Base-by-base conservation (phyloP, 139 green algal species). In the Dunaliella primolecta region DNA sequence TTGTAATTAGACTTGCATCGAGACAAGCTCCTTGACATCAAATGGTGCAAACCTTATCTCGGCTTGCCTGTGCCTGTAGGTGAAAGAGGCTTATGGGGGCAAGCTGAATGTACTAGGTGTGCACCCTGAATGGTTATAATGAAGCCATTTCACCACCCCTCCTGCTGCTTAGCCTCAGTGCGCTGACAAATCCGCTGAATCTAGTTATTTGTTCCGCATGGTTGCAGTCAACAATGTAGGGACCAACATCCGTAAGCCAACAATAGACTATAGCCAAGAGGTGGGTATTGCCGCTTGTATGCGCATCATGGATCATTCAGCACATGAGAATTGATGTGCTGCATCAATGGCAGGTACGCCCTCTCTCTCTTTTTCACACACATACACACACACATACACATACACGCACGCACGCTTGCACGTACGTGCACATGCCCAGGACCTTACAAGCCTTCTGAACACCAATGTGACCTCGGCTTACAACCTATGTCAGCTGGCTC, bases 401-500 rank as follows among this genome's bases (percentile, higher is more conserved):
- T 15, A 64, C 46, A 64, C 46, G 15, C 46, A 64, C 46, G 15
- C 46, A 64, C 46, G 15, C 46, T 25, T 15, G 15, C 46, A 64
- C 46, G 15, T 15, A 64, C 46, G 15, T 15, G 27, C 79, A 72
- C 79, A 78, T 33, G 36, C 32, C 24, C 86, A 94, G 64, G 96
- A 99, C 1, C 97, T 92, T 83, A 24, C 75, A 21, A 76, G 36
- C 20, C 15, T 99, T 0, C 90, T 97, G 84, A 55, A 46, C 36
- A 94, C 91, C 56, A 99, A 98, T 88, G 83, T 98, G 30, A 90
- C 97, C 38, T 93, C 89, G 0, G 89, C 93, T 0, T 98, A 95
- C 87, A 37, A 86, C 35, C 83, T 98, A 0, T 93, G 84, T 71
- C 94, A 97, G 90, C 81, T 90, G 7, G 88, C 57, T 23, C 85